Evolutionary conservation across 2,329 filamentous ascomycete species (phyloP), one percentile per base, ranked within the genome.

Genomic region (Mycosphaerella sp.): DNA sequence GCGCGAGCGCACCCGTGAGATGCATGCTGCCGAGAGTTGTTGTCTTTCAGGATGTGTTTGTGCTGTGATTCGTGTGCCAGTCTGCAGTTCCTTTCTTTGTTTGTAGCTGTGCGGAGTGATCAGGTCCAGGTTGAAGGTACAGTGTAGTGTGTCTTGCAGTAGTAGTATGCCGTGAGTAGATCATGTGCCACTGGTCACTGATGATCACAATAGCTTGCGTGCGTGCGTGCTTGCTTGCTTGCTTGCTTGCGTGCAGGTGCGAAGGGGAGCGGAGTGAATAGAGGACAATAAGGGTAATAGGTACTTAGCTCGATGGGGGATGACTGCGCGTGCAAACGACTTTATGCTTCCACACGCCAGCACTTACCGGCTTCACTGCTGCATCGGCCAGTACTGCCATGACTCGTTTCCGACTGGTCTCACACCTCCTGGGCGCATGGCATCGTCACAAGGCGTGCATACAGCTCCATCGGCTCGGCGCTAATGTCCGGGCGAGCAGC

Each of bases 371-470:
- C 30, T 8, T 34, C 30, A 34, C 10, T 34, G 37, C 10, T 17
- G 21, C 34, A 39, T 50, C 47, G 16, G 44, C 25, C 41, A 50
- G 12, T 46, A 18, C 27, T 12, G 35, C 32, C 13, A 10, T 27
- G 9, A 10, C 16, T 18, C 27, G 7, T 10, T 13, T n/a, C 46
- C 46, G 42, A 28, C 43, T 36, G 43, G 42, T 41, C 44, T 49
- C 44, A 44, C 17, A 48, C 30, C 30, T 34, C 30, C 30, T 47
- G 52, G 13, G 53, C 51, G 49, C 55, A 55, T 56, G 55, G 49
- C 51, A 36, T 58, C 57, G 57, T 59, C 57, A 59, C 57, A 53
- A 56, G 57, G 55, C 53, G 46, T 45, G 47, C 41, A 56, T 43
- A 35, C 40, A 42, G 44, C 32, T 45, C 50, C 49, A 42, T 49